Evolutionary conservation across 768 basidiomycete species (phyloP).

Genomic region (Leucocoprinus sp.): DNA sequence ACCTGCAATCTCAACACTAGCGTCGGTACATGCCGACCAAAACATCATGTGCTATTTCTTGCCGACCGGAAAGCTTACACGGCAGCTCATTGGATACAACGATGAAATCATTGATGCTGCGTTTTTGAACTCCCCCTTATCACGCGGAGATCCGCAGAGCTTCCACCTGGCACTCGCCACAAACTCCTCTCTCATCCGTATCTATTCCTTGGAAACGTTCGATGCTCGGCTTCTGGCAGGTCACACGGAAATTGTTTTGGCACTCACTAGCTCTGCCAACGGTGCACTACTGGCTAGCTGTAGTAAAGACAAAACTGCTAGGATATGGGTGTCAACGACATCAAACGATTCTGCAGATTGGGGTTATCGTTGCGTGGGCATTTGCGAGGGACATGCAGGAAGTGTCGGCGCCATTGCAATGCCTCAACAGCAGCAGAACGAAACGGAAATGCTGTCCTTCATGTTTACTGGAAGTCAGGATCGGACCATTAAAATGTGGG

Average conservation of each 20-base stretch:
- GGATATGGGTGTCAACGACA: slow-evolving; percentile 63
- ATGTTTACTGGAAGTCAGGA: slow-evolving; percentile 96
- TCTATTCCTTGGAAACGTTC: slow-evolving; percentile 70
- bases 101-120: slow-evolving; percentile 93
- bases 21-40: slow-evolving; percentile 91
- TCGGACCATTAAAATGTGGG: slow-evolving; percentile 98
- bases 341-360: slow-evolving; percentile 20
- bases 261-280: slow-evolving; percentile 60
- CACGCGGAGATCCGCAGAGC: slow-evolving; percentile 31
- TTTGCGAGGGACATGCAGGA: slow-evolving; percentile 92
- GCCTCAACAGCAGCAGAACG: slow-evolving; percentile 42
- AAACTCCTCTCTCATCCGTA: slow-evolving; percentile 89
- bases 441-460: slow-evolving; percentile 41
- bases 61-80: slow-evolving; percentile 48
- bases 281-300: slow-evolving; percentile 80
- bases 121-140: slow-evolving; percentile 48
- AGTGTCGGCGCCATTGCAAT: slow-evolving; percentile 87
- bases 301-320: slow-evolving; percentile 84
- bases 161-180: slow-evolving; percentile 90
- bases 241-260: slow-evolving; percentile 87
- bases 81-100: slow-evolving; percentile 93
- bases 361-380: slow-evolving; percentile 70
- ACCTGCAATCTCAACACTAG: slow-evolving; percentile 50
- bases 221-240: slow-evolving; percentile 84
- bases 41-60: slow-evolving; percentile 92